Percentiles rank a stretch among this genome's conserved stretches.
phyloP scores from a whole-genome alignment of 768 basidiomycete genomes.

The Coprinopsis sp. region DNA sequence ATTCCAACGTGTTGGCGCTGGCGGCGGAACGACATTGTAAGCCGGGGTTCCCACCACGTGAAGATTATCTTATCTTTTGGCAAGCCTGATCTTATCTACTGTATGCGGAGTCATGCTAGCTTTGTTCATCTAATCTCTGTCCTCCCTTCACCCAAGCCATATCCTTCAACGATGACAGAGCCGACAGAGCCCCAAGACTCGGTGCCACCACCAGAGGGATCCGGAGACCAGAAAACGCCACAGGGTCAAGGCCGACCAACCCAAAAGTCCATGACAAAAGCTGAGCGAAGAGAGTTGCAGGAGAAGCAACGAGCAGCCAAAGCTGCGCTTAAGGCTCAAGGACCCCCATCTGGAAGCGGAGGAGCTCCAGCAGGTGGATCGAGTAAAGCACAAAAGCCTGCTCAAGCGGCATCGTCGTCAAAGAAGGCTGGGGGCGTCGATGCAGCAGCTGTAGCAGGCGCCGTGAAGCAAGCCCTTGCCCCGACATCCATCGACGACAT shows the following conservation, averaged over 20 bases:
- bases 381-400: conserved; percentile 22
- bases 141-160: too few species aligned
- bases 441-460: conserved; percentile 19
- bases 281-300: conserved; percentile 74
- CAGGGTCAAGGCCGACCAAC: conserved; percentile 34
- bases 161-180: not conserved
- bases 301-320: conserved; percentile 82
- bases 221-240: not conserved
- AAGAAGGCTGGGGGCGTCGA: conserved; percentile 25
- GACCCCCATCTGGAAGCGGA: conserved; percentile 15
- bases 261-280: conserved; percentile 76
- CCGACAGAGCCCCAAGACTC: not conserved
- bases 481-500: conserved; percentile 26
- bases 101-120: not conserved
- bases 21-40: not conserved
- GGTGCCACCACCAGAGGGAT: not conserved
- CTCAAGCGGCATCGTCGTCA: conserved; percentile 25
- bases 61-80: not conserved
- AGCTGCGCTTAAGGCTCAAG: conserved; percentile 36
- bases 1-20: not conserved
- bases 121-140: not conserved
- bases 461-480: conserved; percentile 24
- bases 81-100: not conserved
- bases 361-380: conserved; percentile 15
- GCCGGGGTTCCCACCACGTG: not conserved